These are phyloP conservation scores for Iberis pinnata DNA, from an alignment of 345 rosid species.

Conservation along the genomic window DNA sequence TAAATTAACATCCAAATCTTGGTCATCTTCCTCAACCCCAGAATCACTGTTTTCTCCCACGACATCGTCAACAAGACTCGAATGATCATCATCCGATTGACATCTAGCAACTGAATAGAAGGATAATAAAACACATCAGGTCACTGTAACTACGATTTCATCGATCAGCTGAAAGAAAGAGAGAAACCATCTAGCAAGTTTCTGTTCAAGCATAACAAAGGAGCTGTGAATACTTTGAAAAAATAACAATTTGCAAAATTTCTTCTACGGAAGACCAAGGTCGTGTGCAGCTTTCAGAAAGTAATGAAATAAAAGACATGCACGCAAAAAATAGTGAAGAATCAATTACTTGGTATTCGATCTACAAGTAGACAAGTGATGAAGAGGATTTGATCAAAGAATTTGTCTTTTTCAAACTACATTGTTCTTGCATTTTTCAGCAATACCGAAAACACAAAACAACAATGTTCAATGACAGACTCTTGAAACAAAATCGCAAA, in stretches of 20 bases:
- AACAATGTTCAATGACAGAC: neutral
- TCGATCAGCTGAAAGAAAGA: neutral
- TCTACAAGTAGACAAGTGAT: too few species aligned
- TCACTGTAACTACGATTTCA: too few species aligned
- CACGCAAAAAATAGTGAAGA: too few species aligned
- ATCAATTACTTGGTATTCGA: neutral
- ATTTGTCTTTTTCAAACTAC: too few species aligned
- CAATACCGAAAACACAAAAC: too few species aligned
- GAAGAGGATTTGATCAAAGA: too few species aligned
- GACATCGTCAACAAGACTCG: constrained; percentile 33
- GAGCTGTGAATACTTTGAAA: too few species aligned
- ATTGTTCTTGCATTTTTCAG: neutral
- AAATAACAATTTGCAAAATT: too few species aligned
- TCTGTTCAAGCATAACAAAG: too few species aligned
- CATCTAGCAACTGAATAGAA: constrained; percentile 55
- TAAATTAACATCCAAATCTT: constrained; percentile 49
- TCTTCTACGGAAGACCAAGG: too few species aligned
- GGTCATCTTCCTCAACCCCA: constrained; percentile 50
- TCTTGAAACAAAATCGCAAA: neutral
- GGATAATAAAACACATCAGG: neutral
- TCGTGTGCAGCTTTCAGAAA: too few species aligned
- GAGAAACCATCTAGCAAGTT: neutral
- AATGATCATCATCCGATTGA: constrained; percentile 50
- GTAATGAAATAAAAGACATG: too few species aligned
- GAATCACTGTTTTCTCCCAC: constrained; percentile 36